Base-by-base conservation (phyloP, 805 yeast species). In the Teunomyces aglyptinius region DNA sequence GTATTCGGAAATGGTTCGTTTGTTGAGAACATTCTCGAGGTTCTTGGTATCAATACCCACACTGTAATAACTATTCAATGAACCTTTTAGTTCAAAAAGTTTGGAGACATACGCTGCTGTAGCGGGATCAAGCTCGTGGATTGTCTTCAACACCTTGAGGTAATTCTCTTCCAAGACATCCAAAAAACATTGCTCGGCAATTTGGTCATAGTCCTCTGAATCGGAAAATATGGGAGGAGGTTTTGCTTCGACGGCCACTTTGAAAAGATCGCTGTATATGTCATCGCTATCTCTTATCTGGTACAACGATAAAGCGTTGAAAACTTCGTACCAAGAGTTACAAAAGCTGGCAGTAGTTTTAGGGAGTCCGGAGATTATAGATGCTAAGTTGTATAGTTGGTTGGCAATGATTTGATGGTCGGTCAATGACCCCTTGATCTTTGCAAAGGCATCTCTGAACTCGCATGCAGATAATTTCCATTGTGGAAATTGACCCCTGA, bases 271-370 rank as follows among this genome's bases (percentile, higher is more conserved):
- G 5, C 56, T 34, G 47, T 61, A 71, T 2, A 71, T 56, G 18
- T 57, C 55, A 6, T 48, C 50, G 47, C 63, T 64, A 81, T 89
- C 64, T 43, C 76, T 62, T 1, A 85, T 74, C 56, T 82, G 83
- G 57, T 70, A 87, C 32, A 83, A 64, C 7, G 81, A 59, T n/a
- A 82, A 70, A 6, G 81, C 80, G 33, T 75, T 66, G 33, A 80
- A 73, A 11, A 82, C 71, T 57, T 86, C 94, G 58, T 82, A 85
- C 95, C 95, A 86, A 0, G 79, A 64, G 5, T 70, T 68, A 12
- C 87, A 76, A 54, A 68, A 71, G 12, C 70, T 68, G 3, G 80
- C 59, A 18, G 85, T 84, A 3, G 81, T 70, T 32, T 73, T 71
- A 7, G 75, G 71, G 31, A 67, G 65, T 1, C 84, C 85, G 2